These are phyloP conservation scores for Pleurotus ostreatus DNA, from an alignment of 768 basidiomycete species.

Conservation along the genomic window DNA sequence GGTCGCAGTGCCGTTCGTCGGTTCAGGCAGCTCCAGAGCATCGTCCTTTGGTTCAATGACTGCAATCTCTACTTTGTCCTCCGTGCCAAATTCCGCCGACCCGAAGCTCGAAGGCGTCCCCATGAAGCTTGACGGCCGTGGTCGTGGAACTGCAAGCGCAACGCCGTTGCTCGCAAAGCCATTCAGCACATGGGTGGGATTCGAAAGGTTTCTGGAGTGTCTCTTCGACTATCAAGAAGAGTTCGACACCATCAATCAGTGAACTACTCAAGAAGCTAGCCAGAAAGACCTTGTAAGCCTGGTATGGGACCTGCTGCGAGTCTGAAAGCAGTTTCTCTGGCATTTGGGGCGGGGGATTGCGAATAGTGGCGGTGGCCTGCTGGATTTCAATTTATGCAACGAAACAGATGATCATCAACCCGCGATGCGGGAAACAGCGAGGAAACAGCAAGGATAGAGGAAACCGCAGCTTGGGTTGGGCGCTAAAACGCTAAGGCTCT, in stretches of 20 bases:
- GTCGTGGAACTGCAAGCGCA: constrained; percentile 22
- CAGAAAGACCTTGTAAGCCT: constrained; percentile 43
- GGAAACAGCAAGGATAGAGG: no score
- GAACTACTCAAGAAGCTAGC: constrained; percentile 1
- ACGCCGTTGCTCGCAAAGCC: constrained; percentile 12
- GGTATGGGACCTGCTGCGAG: constrained; percentile 38
- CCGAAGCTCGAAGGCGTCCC: constrained; percentile 20
- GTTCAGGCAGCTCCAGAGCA: neutral
- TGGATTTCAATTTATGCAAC: neutral
- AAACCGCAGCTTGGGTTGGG: no score
- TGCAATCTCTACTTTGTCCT: neutral
- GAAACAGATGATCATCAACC: neutral
- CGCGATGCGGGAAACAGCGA: neutral
- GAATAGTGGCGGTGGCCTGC: neutral
- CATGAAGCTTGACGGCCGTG: constrained; percentile 22
- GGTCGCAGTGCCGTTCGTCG: neutral
- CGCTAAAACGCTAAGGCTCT: no score
- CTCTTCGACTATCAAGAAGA: constrained; percentile 37
- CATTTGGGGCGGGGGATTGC: neutral
- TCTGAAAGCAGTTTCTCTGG: constrained; percentile 11
- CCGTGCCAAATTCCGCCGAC: constrained; percentile 10
- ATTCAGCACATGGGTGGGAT: constrained; percentile 20
- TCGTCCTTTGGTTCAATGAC: neutral
- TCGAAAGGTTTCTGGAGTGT: constrained; percentile 35
- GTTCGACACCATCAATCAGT: constrained; percentile 1